These are phyloP conservation scores for Colletotrichum cereale DNA, from an alignment of 2,329 filamentous ascomycete genomes.

Conservation along the genomic window DNA sequence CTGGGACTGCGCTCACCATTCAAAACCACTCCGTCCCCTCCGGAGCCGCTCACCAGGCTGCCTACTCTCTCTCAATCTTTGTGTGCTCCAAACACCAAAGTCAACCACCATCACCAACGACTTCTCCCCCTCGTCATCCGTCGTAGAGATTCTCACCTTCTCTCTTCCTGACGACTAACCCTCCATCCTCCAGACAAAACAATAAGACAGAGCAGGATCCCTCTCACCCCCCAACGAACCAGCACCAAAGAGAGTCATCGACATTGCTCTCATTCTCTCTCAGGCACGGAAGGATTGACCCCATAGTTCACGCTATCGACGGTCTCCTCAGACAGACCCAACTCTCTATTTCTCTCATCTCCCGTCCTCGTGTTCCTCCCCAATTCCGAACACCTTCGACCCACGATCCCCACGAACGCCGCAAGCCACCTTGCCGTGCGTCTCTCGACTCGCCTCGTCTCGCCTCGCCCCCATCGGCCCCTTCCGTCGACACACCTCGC, in stretches of 20 bases:
- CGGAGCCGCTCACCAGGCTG: constrained; percentile 34
- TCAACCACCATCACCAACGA: constrained; percentile 7
- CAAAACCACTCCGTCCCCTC: constrained; percentile 42
- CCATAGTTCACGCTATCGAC: constrained; percentile 24
- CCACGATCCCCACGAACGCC: constrained; percentile 33
- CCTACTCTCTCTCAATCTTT: constrained; percentile 32
- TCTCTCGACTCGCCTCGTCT: constrained; percentile 12
- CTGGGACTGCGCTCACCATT: constrained; percentile 34
- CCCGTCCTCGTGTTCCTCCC: not conserved
- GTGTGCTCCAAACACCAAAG: constrained; percentile 41
- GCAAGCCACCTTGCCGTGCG: constrained; percentile 26
- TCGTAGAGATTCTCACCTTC: not conserved
- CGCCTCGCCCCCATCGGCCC: constrained; percentile 3
- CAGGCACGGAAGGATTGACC: constrained; percentile 36
- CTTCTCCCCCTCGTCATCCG: not conserved
- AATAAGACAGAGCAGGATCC: constrained; percentile 16
- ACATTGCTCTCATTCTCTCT: constrained; percentile 10
- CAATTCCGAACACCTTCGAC: constrained; percentile 8
- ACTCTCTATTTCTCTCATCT: not conserved
- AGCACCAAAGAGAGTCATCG: constrained; percentile 15
- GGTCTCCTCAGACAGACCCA: constrained; percentile 21
- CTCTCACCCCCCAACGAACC: not conserved
- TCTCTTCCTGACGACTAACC: constrained; percentile 5
- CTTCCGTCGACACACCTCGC: constrained; percentile 28
- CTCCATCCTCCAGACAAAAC: not conserved